Evolutionary conservation across 495 filamentous ascomycete genomes (phyloP).

Genomic region (Aspergillus incahuasiensis): DNA sequence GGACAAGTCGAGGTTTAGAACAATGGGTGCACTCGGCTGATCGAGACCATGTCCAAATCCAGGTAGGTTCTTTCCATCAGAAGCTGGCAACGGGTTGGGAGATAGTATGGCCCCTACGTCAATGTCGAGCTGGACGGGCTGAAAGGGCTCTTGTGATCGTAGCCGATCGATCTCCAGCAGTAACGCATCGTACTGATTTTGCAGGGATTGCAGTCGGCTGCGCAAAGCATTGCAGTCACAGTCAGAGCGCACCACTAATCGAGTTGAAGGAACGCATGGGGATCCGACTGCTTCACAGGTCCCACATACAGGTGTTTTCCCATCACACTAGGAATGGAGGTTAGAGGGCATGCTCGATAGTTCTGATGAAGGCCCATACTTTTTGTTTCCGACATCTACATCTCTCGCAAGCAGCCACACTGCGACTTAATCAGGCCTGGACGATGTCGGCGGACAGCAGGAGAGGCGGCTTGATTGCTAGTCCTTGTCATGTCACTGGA

Average conservation of each 20-base stretch:
- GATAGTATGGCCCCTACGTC: too few relatives aligned
- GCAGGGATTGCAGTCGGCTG: too few relatives aligned
- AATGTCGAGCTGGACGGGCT: too few relatives aligned
- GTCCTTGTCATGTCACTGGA: too few relatives aligned
- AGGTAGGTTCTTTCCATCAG: too few relatives aligned
- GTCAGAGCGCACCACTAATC: not conserved
- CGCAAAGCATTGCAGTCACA: not conserved
- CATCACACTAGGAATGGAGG: not conserved
- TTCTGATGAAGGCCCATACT: too few relatives aligned
- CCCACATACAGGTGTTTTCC: not conserved
- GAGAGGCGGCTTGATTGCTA: not conserved
- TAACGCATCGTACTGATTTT: too few relatives aligned
- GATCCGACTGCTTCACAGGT: not conserved
- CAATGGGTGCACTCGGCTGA: not conserved
- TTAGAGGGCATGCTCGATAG: too few relatives aligned
- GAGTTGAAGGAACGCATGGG: not conserved
- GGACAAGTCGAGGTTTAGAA: not conserved
- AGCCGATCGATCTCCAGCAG: too few relatives aligned
- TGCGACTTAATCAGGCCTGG: not conserved
- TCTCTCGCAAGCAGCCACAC: not conserved
- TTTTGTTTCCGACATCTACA: not conserved
- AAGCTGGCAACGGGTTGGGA: too few relatives aligned
- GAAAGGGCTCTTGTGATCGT: too few relatives aligned
- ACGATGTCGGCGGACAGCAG: not conserved
- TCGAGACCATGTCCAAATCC: too few relatives aligned